Percentiles rank a stretch among this genome's conserved stretches.
These are phyloP conservation scores for Syzygium syzygioides DNA, from an alignment of 441 rosid species.

Conservation along the genomic window DNA sequence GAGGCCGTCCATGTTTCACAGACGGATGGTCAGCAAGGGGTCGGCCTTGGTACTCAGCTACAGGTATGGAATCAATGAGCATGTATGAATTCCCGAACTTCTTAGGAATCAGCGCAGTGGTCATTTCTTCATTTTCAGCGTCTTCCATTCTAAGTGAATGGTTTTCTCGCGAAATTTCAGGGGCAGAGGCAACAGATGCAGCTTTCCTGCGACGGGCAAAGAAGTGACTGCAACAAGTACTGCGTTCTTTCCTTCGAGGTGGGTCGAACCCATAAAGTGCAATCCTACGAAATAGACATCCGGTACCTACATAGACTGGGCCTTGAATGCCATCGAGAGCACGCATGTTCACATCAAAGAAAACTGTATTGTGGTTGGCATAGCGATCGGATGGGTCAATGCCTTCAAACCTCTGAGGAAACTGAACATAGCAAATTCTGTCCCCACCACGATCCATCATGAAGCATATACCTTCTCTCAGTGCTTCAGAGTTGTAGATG, in stretches of 20 bases:
- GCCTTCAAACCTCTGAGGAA: conserved; percentile 5
- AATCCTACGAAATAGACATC: conserved; percentile 2
- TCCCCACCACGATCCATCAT: background rate
- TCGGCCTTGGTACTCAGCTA: background rate
- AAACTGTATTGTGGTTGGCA: background rate
- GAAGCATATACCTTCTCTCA: background rate
- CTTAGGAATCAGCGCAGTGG: background rate
- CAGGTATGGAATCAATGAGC: background rate
- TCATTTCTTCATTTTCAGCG: background rate
- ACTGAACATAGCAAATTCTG: background rate
- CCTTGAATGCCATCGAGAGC: conserved; percentile 2
- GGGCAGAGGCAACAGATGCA: background rate
- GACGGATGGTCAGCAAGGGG: conserved; percentile 3
- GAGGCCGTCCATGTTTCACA: conserved; percentile 1
- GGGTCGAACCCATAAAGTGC: conserved; percentile 4
- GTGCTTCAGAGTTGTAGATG: conserved; percentile 3
- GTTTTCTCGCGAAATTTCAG: background rate
- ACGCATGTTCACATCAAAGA: conserved; percentile 5
- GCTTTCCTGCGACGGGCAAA: background rate
- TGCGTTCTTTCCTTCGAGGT: background rate
- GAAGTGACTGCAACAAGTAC: background rate
- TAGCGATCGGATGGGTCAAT: background rate
- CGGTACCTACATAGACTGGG: conserved; percentile 1
- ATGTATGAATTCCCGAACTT: background rate
- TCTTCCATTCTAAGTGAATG: background rate